These are phyloP conservation scores for Fusarium sp. DNA, from an alignment of 2,329 filamentous ascomycete species.

Conservation along the genomic window DNA sequence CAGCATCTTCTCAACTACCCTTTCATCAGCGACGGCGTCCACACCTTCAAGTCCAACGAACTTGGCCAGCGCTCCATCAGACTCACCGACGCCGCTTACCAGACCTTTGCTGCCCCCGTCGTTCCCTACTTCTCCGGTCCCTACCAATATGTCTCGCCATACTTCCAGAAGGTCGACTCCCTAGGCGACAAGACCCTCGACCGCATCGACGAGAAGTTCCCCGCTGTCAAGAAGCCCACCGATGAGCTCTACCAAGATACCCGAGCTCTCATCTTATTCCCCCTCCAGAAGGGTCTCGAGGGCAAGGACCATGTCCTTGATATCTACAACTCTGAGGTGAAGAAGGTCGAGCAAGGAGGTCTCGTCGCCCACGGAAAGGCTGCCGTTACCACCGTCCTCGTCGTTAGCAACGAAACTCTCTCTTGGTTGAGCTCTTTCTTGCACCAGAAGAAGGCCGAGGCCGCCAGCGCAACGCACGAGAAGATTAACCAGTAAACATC, in stretches of 20 bases:
- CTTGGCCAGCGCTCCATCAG: conserved; percentile 86
- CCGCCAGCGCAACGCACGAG: conserved; percentile 68
- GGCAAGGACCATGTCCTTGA: conserved; percentile 72
- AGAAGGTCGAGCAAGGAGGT: conserved; percentile 74
- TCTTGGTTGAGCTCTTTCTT: conserved; percentile 71
- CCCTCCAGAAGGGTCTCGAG: conserved; percentile 71
- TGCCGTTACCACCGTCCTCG: conserved; percentile 73
- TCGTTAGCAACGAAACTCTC: conserved; percentile 75
- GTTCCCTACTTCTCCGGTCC: conserved; percentile 79
- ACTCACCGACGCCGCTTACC: conserved; percentile 80
- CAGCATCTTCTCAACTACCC: conserved; percentile 90
- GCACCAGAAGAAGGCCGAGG: conserved; percentile 72
- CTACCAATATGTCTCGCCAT: conserved; percentile 85
- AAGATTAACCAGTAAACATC: conserved; percentile 59
- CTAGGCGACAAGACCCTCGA: conserved; percentile 79
- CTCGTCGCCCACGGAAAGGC: conserved; percentile 79
- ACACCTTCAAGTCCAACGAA: conserved; percentile 83
- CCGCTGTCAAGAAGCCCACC: conserved; percentile 81
- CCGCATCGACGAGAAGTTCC: conserved; percentile 78
- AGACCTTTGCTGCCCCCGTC: conserved; percentile 81
- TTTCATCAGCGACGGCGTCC: conserved; percentile 81
- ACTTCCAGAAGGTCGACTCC: conserved; percentile 84
- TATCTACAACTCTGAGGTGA: conserved; percentile 70
- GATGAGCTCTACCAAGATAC: conserved; percentile 76
- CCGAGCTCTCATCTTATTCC: conserved; percentile 71